phyloP scores from a whole-genome alignment of 2,329 filamentous ascomycete genomes.

The Chrysoporthe cubensis region DNA sequence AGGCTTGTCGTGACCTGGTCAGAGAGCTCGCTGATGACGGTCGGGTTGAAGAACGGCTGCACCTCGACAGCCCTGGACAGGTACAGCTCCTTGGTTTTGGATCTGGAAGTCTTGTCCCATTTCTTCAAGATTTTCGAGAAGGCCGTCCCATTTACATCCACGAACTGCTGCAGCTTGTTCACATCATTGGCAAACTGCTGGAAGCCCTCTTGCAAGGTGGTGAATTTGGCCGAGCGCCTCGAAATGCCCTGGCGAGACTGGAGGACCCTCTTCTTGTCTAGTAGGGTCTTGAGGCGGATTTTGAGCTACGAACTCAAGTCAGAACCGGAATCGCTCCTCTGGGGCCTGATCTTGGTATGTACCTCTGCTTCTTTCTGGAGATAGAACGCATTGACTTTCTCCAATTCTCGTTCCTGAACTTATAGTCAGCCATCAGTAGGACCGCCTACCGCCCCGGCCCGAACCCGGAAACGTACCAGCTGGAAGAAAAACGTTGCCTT shows the following conservation, averaged over 20 bases:
- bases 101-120: constrained; percentile 99
- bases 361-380: constrained; percentile 98
- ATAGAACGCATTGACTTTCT: constrained; percentile 98
- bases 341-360: constrained; percentile 27
- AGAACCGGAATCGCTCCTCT: neutral
- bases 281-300: constrained; percentile 84
- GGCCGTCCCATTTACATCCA: constrained; percentile 95
- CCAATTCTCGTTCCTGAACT: constrained; percentile 88
- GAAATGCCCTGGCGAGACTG: constrained; percentile 81
- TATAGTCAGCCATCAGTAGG: constrained; percentile 43
- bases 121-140: constrained; percentile 99
- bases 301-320: constrained; percentile 69
- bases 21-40: constrained; percentile 94
- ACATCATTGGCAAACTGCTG: constrained; percentile 96
- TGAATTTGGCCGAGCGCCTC: constrained; percentile 89
- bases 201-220: constrained; percentile 93
- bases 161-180: constrained; percentile 97
- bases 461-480: constrained; percentile 62
- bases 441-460: constrained; percentile 26
- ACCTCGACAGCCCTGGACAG: constrained; percentile 95
- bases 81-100: constrained; percentile 96
- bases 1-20: constrained; percentile 97
- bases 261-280: constrained; percentile 93
- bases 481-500: constrained; percentile 99
- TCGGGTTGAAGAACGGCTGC: constrained; percentile 96